phyloP scores from a whole-genome alignment of 2,329 filamentous ascomycete species.

The Parasarocladium wereldwijsianum region DNA sequence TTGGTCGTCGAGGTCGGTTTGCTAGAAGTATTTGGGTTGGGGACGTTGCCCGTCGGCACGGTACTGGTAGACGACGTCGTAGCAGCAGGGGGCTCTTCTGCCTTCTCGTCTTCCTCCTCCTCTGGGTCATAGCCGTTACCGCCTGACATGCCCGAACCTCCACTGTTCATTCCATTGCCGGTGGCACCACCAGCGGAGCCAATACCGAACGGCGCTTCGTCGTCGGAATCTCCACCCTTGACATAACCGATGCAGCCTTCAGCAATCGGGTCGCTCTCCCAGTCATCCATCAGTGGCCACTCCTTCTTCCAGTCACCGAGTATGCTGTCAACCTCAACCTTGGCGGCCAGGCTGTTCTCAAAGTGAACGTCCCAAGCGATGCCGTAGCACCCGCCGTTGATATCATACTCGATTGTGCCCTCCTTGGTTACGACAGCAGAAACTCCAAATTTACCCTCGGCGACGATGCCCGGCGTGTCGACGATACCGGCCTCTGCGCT shows the following conservation, averaged over 20 bases:
- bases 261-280: constrained; percentile 4
- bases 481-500: background rate
- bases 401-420: background rate
- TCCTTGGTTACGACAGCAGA: background rate
- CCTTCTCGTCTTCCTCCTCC: background rate
- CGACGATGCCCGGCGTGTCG: background rate
- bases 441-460: constrained; percentile 1
- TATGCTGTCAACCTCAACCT: background rate
- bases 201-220: too few species aligned
- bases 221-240: background rate
- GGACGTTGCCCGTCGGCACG: background rate
- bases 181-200: too few species aligned
- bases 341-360: background rate
- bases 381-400: background rate
- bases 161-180: too few species aligned
- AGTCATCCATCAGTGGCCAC: constrained; percentile 1
- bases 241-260: constrained; percentile 5
- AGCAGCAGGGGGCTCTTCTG: background rate
- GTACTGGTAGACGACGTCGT: background rate
- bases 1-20: too few species aligned
- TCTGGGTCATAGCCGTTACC: too few species aligned
- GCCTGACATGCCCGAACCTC: too few species aligned
- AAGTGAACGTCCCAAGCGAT: background rate
- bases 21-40: too few species aligned
- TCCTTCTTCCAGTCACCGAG: background rate